Percentiles rank a stretch among this genome's conserved stretches.
These are phyloP conservation scores for Tuber indicum DNA, from an alignment of 495 filamentous ascomycete species.

Conservation along the genomic window DNA sequence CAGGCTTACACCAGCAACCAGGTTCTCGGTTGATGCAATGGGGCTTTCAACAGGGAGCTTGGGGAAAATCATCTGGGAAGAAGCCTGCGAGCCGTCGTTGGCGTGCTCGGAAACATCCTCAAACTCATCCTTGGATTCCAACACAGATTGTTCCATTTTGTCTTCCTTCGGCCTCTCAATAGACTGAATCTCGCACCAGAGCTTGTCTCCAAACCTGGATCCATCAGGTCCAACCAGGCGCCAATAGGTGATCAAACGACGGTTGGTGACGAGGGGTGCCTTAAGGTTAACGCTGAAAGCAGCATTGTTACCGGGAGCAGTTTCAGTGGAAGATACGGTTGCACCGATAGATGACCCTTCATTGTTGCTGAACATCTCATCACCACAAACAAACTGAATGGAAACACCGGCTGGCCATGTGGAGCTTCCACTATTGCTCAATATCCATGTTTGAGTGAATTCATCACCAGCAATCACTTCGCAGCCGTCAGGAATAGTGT, in stretches of 20 bases:
- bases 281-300: constrained; percentile 80
- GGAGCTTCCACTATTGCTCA: constrained; percentile 71
- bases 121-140: constrained; percentile 27
- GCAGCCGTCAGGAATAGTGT: constrained; percentile 74
- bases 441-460: constrained; percentile 87
- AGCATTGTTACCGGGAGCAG: constrained; percentile 64
- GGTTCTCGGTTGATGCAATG: constrained; percentile 60
- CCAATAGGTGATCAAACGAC: constrained; percentile 90
- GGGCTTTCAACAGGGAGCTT: constrained; percentile 93
- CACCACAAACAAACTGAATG: constrained; percentile 85
- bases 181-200: constrained; percentile 91
- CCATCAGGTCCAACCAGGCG: constrained; percentile 78
- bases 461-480: constrained; percentile 57
- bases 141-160: constrained; percentile 19
- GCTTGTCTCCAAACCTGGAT: constrained; percentile 74
- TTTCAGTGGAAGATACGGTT: constrained; percentile 61
- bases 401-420: constrained; percentile 85
- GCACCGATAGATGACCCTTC: constrained; percentile 70
- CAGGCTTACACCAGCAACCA: constrained; percentile 14
- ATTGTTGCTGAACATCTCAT: constrained; percentile 78
- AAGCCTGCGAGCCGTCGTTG: constrained; percentile 28
- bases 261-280: constrained; percentile 59
- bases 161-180: constrained; percentile 37
- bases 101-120: constrained; percentile 28
- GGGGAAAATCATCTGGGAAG: constrained; percentile 82